These are phyloP conservation scores for Wallemia mellicola DNA, from an alignment of 1,284 basidiomycete genomes.

Conservation along the genomic window DNA sequence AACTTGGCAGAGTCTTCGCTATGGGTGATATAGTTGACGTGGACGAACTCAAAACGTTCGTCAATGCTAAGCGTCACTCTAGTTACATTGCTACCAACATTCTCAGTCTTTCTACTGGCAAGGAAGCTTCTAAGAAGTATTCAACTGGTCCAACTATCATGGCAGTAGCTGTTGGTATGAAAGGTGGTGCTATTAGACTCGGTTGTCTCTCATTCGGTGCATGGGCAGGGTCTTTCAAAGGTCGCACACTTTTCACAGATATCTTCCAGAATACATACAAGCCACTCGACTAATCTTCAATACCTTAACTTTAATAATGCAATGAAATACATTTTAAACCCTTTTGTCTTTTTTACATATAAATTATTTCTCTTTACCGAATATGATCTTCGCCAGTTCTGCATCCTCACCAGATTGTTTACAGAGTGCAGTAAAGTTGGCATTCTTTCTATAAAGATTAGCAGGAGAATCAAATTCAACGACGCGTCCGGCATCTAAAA, in stretches of 20 bases:
- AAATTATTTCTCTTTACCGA: neutral
- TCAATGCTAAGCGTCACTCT: neutral
- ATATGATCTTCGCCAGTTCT: slow-evolving; percentile 4
- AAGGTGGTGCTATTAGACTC: neutral
- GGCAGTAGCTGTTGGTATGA: neutral
- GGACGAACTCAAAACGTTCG: neutral
- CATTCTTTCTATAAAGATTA: slow-evolving; percentile 17
- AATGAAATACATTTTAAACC: neutral
- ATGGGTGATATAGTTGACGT: neutral
- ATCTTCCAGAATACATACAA: neutral
- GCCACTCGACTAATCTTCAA: neutral
- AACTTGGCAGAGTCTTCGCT: neutral
- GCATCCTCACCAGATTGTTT: slow-evolving; percentile 15
- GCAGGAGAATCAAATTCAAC: slow-evolving; percentile 21
- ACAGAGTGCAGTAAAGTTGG: slow-evolving; percentile 17
- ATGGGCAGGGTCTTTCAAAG: neutral
- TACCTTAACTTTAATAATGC: neutral
- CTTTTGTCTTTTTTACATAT: no score
- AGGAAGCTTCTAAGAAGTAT: neutral
- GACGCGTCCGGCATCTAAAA: slow-evolving; percentile 20
- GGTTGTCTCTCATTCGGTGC: neutral
- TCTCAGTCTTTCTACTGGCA: neutral
- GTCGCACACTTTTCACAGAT: neutral
- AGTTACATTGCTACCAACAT: neutral
- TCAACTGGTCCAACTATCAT: neutral